Base-by-base conservation (phyloP, 352 stramenopile genomes). In the Phytophthora capsici region DNA sequence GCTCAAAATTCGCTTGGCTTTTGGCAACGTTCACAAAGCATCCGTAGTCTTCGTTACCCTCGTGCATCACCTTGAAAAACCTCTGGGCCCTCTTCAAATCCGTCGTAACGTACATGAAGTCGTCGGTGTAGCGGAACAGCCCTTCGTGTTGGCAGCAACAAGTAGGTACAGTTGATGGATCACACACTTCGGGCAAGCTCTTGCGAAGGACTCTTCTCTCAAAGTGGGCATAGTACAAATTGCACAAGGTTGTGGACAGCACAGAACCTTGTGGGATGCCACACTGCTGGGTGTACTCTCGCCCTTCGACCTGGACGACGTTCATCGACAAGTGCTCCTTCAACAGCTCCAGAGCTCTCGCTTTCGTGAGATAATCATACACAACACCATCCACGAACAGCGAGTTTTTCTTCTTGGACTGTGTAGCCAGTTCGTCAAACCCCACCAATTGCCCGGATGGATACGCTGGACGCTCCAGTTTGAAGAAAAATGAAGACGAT, bases 211-310 rank as follows among this genome's bases (percentile, higher is more conserved):
- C 61, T 38, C 78, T 73, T 3, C 79, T 69, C 67, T 95, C 86
- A 41, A 91, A 93, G 47, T 92, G 66, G 13, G 81, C 84, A 43
- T 90, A 93, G 61, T 93, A 95, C 14, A 95, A 61, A 44, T 92
- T 93, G 62, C 86, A 95, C 8, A 95, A 63, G 6, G 82, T 84
- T 5, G 86, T 93, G 6, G 86, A 95, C 12, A 95, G 66, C 48
- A 95, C 80, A 0, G 86, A 95, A n/a, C 86, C 86, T 65, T 95
- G 86, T 0, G 86, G 84, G 13, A 95, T 95, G 0, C 86, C 86
- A 65, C 87, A 73, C 16, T 49, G 50, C 45, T 95, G 86, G 28
- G 88, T 46, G 53, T 78, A 91, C 6, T 79, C 47, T 6, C 78
- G 66, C 1, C 73, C 69, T 20, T 89, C 68, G 1, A 90, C 73